Evolutionary conservation across 2,329 filamentous ascomycete genomes (phyloP), one percentile per base, ranked within the genome.

Genomic region (Macroventuria anomochaeta): DNA sequence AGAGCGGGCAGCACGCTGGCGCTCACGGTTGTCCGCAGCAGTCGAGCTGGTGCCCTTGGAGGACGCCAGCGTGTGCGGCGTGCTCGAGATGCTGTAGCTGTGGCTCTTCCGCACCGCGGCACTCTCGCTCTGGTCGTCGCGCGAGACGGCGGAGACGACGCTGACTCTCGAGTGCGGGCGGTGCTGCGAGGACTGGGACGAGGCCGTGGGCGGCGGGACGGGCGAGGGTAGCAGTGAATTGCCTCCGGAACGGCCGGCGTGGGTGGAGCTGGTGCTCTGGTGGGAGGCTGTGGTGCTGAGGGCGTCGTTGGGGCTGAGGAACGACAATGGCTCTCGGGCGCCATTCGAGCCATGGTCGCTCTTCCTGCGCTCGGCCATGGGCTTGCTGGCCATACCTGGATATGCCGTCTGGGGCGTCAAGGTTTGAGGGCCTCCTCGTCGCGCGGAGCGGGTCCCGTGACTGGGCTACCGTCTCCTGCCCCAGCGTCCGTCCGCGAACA

Each of bases 1-100:
- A 5, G 72, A 70, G 33, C 72, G 61, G 40, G 67, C 72, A 32
- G 64, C 64, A 39, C 71, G 71, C 60, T 72, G 71, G 36, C 61
- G 61, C 38, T 73, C 70, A 36, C 58, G 57, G 61, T 67, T 72
- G 33, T 73, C 69, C 18, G 62, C 64, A 34, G 62, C 60, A 43
- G 62, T 57, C 51, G 55, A 59, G 37, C 63, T 58, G 53, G 67
- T 73, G 32, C 55, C 61, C 50, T 67, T 68, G 13, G 67, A 69
- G 52, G 68, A 74, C 49, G 70, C 68, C 68, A 74, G 68, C 31
- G 73, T 75, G 66, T 54, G 68, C 23, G 69, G 68, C 31, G 69
- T 73, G 55, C 70, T 73, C 21, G 71, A 73, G 15, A 74, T 44
- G 41, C 70, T 73, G 23, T 72, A 64, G 48, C 67, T 70, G 55